A percentile compares a stretch with the other conserved stretches of the same genome.
phyloP scores from a whole-genome alignment of 2,329 filamentous ascomycete genomes.

The Trichophyton simii region DNA sequence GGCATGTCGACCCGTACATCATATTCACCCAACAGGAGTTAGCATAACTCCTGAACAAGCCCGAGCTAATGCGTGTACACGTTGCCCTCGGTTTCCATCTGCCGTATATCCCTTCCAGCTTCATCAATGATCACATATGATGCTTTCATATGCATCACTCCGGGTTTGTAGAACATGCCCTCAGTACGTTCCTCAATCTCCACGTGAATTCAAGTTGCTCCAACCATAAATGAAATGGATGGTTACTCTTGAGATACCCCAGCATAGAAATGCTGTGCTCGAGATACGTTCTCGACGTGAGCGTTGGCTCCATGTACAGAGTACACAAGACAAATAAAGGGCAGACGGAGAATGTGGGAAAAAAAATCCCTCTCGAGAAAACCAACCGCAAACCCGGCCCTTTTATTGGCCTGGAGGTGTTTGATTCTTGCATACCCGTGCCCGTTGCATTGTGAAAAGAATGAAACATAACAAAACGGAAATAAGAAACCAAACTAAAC shows the following conservation, averaged over 20 bases:
- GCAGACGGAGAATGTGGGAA: neutral
- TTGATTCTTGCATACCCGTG: neutral
- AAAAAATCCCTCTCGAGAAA: neutral
- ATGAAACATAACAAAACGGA: neutral
- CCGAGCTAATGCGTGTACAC: neutral
- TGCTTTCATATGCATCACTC: neutral
- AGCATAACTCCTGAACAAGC: neutral
- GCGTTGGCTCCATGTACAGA: neutral
- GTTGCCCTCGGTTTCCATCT: neutral
- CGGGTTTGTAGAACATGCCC: neutral
- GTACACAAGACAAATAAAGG: neutral
- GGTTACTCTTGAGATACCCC: neutral
- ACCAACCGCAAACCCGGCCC: neutral
- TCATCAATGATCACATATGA: neutral
- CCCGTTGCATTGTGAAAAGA: neutral
- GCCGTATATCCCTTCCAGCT: neutral
- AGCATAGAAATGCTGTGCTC: neutral
- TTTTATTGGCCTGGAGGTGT: neutral
- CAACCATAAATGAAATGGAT: neutral
- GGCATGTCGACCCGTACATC: no score
- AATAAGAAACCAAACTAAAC: neutral
- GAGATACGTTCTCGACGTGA: neutral
- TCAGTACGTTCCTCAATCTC: neutral
- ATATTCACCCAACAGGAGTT: neutral
- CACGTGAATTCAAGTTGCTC: neutral